Percentiles rank a stretch among this genome's conserved stretches.
Evolutionary conservation across 495 filamentous ascomycete species (phyloP).

Genomic region (Pyrenula massariospora): DNA sequence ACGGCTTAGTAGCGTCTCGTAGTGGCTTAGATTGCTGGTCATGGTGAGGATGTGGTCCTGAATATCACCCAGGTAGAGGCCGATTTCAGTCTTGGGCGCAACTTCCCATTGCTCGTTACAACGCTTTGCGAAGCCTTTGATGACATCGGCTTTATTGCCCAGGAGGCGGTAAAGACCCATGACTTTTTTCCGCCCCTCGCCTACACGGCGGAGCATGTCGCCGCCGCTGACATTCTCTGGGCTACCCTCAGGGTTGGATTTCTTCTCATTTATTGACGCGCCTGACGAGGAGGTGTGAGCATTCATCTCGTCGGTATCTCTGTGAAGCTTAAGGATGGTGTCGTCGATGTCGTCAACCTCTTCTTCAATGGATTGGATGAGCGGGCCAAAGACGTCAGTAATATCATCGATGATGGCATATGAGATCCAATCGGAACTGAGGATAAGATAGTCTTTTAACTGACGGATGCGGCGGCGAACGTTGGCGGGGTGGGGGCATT

Average conservation of each 20-base stretch:
- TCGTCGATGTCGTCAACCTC: constrained; percentile 88
- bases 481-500: constrained; percentile 89
- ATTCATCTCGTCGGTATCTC: constrained; percentile 27
- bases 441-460: constrained; percentile 83
- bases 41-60: constrained; percentile 98
- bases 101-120: constrained; percentile 98
- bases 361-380: constrained; percentile 79
- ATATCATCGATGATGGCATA: constrained; percentile 98
- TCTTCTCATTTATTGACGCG: constrained; percentile 22
- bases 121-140: constrained; percentile 97
- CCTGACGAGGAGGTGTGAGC: constrained; percentile 6
- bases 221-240: constrained; percentile 34
- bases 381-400: constrained; percentile 84
- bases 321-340: constrained; percentile 65
- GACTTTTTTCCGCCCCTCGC: constrained; percentile 90
- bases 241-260: constrained; percentile 24
- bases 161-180: constrained; percentile 88
- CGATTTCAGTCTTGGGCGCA: constrained; percentile 88
- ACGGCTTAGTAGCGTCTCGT: constrained; percentile 91
- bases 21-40: constrained; percentile 88
- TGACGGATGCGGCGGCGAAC: constrained; percentile 88
- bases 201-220: constrained; percentile 82
- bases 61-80: constrained; percentile 90
- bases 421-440: constrained; percentile 94
- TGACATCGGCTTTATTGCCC: constrained; percentile 96